phyloP scores from a whole-genome alignment of 1,139 yeast species.

The Blastobotrys malaysiensis region DNA sequence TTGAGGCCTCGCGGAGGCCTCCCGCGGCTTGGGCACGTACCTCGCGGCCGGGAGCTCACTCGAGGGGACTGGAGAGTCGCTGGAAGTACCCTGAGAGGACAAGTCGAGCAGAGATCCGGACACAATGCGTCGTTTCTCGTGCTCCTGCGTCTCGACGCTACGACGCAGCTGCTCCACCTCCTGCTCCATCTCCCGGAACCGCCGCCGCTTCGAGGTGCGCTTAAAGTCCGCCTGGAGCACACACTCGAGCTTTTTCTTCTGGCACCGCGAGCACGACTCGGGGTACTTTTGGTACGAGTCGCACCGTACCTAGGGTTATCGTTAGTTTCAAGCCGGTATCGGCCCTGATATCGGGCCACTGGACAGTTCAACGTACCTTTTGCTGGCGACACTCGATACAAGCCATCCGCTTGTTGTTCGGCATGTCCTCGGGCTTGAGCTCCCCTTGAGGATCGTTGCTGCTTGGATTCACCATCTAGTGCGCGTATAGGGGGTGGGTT shows the following conservation, averaged over 20 bases:
- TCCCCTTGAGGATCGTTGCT: neutral
- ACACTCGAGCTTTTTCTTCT: slow-evolving; percentile 63
- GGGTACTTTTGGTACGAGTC: slow-evolving; percentile 79
- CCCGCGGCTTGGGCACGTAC: slow-evolving; percentile 12
- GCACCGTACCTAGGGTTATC: slow-evolving; percentile 62
- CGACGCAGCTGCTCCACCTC: slow-evolving; percentile 66
- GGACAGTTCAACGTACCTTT: slow-evolving; percentile 39
- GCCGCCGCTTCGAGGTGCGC: slow-evolving; percentile 72
- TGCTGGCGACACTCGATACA: slow-evolving; percentile 97
- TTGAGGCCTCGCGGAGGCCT: slow-evolving; percentile 2
- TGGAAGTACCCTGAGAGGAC: slow-evolving; percentile 2
- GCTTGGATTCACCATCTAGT: neutral
- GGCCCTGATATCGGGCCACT: neutral
- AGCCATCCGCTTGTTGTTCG: slow-evolving; percentile 56
- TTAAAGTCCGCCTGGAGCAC: slow-evolving; percentile 74
- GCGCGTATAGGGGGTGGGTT: neutral
- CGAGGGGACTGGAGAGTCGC: neutral
- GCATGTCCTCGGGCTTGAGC: neutral
- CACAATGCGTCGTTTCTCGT: slow-evolving; percentile 17
- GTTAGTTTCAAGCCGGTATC: neutral
- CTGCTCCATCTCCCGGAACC: slow-evolving; percentile 76
- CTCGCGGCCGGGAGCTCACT: slow-evolving; percentile 20
- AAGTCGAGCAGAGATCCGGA: slow-evolving; percentile 19
- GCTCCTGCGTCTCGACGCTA: slow-evolving; percentile 41
- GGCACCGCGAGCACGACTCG: slow-evolving; percentile 77